phyloP scores from a whole-genome alignment of 2,329 filamentous ascomycete genomes.

The Calonectria multiphialidica region DNA sequence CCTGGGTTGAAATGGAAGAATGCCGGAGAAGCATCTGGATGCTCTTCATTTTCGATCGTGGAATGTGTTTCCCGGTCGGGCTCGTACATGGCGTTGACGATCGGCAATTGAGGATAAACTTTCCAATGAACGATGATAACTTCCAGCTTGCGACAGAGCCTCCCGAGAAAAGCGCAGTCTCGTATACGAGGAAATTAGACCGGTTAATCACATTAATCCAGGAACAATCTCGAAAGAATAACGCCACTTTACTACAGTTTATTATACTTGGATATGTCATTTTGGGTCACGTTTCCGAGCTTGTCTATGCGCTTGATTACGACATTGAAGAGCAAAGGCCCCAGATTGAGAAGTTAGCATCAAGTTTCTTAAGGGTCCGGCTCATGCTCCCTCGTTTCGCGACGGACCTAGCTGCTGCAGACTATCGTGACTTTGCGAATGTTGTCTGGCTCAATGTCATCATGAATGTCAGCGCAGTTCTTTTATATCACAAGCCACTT shows the following conservation, averaged over 20 bases:
- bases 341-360: slow-evolving; percentile 28
- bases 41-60: slow-evolving; percentile 41
- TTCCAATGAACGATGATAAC: slow-evolving; percentile 36
- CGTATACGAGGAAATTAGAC: slow-evolving; percentile 28
- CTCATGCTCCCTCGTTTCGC: slow-evolving; percentile 38
- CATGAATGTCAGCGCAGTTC: slow-evolving; percentile 32
- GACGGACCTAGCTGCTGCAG: slow-evolving; percentile 35
- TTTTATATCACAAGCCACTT: slow-evolving; percentile 37
- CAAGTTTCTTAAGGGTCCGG: slow-evolving; percentile 30
- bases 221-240: slow-evolving; percentile 15
- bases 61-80: slow-evolving; percentile 41
- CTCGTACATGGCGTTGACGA: slow-evolving; percentile 41
- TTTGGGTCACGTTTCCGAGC: slow-evolving; percentile 36
- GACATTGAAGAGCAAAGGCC: slow-evolving; percentile 20
- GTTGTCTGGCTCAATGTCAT: slow-evolving; percentile 39
- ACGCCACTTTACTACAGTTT: slow-evolving; percentile 32
- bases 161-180: not conserved
- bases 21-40: slow-evolving; percentile 36
- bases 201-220: slow-evolving; percentile 32
- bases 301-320: slow-evolving; percentile 26
- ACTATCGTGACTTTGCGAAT: slow-evolving; percentile 25
- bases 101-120: slow-evolving; percentile 33
- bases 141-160: slow-evolving; percentile 30
- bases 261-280: slow-evolving; percentile 37
- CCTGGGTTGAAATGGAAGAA: slow-evolving; percentile 39